Conservation (phyloP, 768 basidiomycete genomes). For the Tulasnella sp. region DNA sequence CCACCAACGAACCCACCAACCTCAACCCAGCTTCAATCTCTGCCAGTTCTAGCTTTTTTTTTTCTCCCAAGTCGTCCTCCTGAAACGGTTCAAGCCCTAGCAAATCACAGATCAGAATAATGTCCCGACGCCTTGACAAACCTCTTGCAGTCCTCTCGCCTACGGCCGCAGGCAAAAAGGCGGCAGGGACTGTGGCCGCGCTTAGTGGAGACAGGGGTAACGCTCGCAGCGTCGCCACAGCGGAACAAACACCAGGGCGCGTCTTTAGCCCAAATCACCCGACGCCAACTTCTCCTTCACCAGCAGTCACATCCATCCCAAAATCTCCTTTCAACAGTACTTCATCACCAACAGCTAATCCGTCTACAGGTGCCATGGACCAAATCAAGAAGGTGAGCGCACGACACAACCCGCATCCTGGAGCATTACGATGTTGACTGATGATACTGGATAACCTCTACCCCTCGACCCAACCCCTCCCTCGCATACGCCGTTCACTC, state of each 20-base stretch:
- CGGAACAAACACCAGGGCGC: conserved; percentile 26
- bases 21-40: background rate
- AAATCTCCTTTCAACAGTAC: conserved; percentile 20
- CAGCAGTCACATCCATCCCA: conserved; percentile 15
- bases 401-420: background rate
- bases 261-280: conserved; percentile 25
- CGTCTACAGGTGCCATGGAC: conserved; percentile 19
- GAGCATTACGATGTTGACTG: background rate
- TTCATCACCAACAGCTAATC: background rate
- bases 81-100: background rate
- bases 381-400: background rate
- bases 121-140: conserved; percentile 20
- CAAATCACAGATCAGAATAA: background rate
- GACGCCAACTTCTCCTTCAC: conserved; percentile 3
- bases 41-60: background rate
- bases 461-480: conserved; percentile 9
- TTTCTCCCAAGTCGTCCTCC: background rate
- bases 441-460: background rate
- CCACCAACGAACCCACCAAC: background rate
- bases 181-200: background rate
- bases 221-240: conserved; percentile 18
- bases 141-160: background rate
- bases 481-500: background rate
- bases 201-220: background rate
- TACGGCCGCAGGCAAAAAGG: conserved; percentile 21